These are phyloP conservation scores for Phytophthora tubulina DNA, from an alignment of 352 stramenopile species.

Conservation along the genomic window DNA sequence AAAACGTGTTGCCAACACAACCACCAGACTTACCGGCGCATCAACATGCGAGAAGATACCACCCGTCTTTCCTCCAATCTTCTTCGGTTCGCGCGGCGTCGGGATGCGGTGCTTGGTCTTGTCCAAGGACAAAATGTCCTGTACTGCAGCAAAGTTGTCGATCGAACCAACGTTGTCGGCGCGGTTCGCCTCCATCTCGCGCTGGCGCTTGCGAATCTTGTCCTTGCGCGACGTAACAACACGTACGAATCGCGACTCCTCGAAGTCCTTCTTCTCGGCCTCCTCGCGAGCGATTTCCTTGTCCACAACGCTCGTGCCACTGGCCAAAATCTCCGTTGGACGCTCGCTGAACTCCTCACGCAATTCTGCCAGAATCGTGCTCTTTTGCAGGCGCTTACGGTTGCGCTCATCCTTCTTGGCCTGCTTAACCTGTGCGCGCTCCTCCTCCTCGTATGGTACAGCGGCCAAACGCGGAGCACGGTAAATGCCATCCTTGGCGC, in stretches of 20 bases:
- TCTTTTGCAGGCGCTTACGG: slow-evolving; percentile 86
- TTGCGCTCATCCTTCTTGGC: slow-evolving; percentile 85
- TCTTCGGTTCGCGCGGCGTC: slow-evolving; percentile 57
- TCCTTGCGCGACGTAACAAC: slow-evolving; percentile 89
- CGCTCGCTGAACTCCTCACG: slow-evolving; percentile 89
- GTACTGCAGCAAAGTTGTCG: slow-evolving; percentile 88
- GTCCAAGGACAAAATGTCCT: slow-evolving; percentile 80
- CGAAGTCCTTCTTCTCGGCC: slow-evolving; percentile 85
- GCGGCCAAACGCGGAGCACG: slow-evolving; percentile 76
- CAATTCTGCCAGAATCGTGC: slow-evolving; percentile 84
- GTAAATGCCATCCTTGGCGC: slow-evolving; percentile 78
- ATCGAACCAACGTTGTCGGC: slow-evolving; percentile 84
- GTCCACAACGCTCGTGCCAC: slow-evolving; percentile 71
- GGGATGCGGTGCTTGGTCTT: slow-evolving; percentile 79
- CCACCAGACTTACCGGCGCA: slow-evolving; percentile 48
- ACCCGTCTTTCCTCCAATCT: slow-evolving; percentile 76
- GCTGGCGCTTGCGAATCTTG: slow-evolving; percentile 89
- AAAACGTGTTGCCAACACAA: background rate
- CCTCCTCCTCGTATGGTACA: slow-evolving; percentile 88
- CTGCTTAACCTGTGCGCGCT: slow-evolving; percentile 80
- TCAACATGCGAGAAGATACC: slow-evolving; percentile 89
- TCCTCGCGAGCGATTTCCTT: slow-evolving; percentile 87
- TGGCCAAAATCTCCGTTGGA: slow-evolving; percentile 73
- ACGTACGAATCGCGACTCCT: slow-evolving; percentile 88
- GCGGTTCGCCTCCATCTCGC: slow-evolving; percentile 79